Conservation (phyloP, 2,329 filamentous ascomycete species). For the Cladosporium sp. region DNA sequence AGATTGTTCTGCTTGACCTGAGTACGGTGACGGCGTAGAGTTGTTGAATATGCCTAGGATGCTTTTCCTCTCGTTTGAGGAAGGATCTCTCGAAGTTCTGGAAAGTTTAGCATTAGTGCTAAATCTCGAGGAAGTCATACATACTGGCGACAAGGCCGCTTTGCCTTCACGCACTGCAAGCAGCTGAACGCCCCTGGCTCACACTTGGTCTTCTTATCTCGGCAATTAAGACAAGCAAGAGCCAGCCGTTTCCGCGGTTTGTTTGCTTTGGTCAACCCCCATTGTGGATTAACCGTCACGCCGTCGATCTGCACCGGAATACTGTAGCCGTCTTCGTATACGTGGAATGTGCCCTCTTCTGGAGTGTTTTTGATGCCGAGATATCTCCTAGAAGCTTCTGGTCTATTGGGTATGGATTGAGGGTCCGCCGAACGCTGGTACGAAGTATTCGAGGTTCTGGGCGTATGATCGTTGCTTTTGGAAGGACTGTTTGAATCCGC, state of each 20-base stretch:
- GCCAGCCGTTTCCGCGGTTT: conserved; percentile 89
- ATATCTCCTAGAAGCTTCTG: conserved; percentile 34
- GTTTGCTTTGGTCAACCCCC: conserved; percentile 91
- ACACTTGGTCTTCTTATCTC: conserved; percentile 97
- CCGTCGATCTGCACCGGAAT: conserved; percentile 65
- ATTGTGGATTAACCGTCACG: conserved; percentile 85
- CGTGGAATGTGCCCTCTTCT: conserved; percentile 32
- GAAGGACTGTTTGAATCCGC: too few relatives aligned
- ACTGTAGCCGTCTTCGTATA: conserved; percentile 35
- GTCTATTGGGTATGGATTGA: too few relatives aligned
- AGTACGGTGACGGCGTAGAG: too few relatives aligned
- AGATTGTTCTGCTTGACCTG: too few relatives aligned
- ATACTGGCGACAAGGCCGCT: conserved; percentile 74
- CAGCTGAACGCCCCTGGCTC: conserved; percentile 86
- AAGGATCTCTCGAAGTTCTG: conserved; percentile 30
- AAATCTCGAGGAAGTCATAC: too few relatives aligned
- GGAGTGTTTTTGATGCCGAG: conserved; percentile 32
- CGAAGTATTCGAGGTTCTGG: too few relatives aligned
- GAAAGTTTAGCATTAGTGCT: too few relatives aligned
- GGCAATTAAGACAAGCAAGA: conserved; percentile 88
- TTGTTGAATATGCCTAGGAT: too few relatives aligned
- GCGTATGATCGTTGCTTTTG: too few relatives aligned
- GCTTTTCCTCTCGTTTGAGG: too few relatives aligned
- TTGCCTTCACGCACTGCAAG: conserved; percentile 89
- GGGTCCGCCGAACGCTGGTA: too few relatives aligned